phyloP scores from a whole-genome alignment of 331 rosid species.

The Phaseolus coccineus region DNA sequence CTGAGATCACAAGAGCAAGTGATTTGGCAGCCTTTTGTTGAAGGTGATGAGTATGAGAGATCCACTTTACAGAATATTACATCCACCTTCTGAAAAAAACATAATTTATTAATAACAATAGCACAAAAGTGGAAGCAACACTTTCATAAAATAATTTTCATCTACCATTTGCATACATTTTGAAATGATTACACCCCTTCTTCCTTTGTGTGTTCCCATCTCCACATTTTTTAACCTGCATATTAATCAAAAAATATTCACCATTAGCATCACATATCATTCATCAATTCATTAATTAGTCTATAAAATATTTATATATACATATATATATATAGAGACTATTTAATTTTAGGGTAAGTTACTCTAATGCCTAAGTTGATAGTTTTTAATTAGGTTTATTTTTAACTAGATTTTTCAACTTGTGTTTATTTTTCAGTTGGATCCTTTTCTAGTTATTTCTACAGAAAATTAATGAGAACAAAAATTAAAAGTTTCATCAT shows the following conservation, averaged over 20 bases:
- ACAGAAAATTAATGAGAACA: too few relatives aligned
- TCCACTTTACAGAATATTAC: conserved; percentile 46
- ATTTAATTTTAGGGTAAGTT: too few relatives aligned
- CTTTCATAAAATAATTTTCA: conserved; percentile 29
- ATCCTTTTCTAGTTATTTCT: too few relatives aligned
- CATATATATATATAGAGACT: too few relatives aligned
- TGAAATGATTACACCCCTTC: conserved; percentile 38
- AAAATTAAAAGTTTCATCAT: background rate
- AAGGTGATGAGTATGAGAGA: conserved; percentile 45
- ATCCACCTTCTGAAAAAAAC: conserved; percentile 31
- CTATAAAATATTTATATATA: too few relatives aligned
- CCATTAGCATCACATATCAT: conserved; percentile 2
- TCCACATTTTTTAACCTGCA: conserved; percentile 51
- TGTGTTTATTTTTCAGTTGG: too few relatives aligned
- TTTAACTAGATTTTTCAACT: too few relatives aligned
- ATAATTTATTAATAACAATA: conserved; percentile 24
- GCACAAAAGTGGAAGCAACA: conserved; percentile 37
- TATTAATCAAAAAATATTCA: background rate
- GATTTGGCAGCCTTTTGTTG: conserved; percentile 45
- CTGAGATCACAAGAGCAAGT: conserved; percentile 26
- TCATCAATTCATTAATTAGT: background rate
- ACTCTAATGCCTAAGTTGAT: too few relatives aligned
- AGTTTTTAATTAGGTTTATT: too few relatives aligned
- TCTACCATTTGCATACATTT: conserved; percentile 13
- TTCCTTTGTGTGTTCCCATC: conserved; percentile 29